Evolutionary conservation across 2,329 filamentous ascomycete species (phyloP).

Genomic region (Diplodia corticola): DNA sequence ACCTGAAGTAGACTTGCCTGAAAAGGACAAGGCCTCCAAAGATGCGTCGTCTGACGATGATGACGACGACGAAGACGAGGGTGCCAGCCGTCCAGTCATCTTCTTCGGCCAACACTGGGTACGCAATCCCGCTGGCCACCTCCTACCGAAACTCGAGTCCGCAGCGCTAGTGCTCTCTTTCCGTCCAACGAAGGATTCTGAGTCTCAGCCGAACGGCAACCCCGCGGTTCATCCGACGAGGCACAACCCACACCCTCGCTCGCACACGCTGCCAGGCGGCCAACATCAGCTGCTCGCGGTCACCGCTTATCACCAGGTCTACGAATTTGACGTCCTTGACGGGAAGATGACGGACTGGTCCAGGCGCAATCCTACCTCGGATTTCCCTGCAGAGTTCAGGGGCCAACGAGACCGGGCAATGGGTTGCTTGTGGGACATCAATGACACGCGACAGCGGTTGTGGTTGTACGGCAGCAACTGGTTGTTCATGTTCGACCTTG

Average conservation of each 20-base stretch:
- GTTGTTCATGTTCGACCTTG: slow-evolving; percentile 89
- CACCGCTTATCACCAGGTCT: slow-evolving; percentile 66
- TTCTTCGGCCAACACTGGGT: slow-evolving; percentile 69
- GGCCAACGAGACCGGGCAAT: slow-evolving; percentile 77
- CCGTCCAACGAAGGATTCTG: slow-evolving; percentile 36
- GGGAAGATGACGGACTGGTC: slow-evolving; percentile 85
- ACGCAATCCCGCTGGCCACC: slow-evolving; percentile 65
- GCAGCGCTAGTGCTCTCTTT: slow-evolving; percentile 50
- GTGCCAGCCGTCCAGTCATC: slow-evolving; percentile 49
- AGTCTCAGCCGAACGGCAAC: slow-evolving; percentile 44
- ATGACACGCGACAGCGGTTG: slow-evolving; percentile 56
- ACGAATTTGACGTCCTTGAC: slow-evolving; percentile 75
- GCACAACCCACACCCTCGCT: slow-evolving; percentile 53
- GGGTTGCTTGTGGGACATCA: slow-evolving; percentile 79
- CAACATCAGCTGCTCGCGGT: slow-evolving; percentile 61
- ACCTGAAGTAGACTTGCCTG: slow-evolving; percentile 39
- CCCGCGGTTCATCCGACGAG: slow-evolving; percentile 52
- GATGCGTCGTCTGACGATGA: slow-evolving; percentile 29
- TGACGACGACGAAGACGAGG: slow-evolving; percentile 52
- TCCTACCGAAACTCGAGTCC: slow-evolving; percentile 49
- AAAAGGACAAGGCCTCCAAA: slow-evolving; percentile 26
- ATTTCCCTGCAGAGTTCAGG: slow-evolving; percentile 72
- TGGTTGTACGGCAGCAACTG: slow-evolving; percentile 89
- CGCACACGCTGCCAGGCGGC: slow-evolving; percentile 56
- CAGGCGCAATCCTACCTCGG: slow-evolving; percentile 73